phyloP scores from a whole-genome alignment of 176 grass and related monocot genomes.

The maize (Zea mays) region DNA sequence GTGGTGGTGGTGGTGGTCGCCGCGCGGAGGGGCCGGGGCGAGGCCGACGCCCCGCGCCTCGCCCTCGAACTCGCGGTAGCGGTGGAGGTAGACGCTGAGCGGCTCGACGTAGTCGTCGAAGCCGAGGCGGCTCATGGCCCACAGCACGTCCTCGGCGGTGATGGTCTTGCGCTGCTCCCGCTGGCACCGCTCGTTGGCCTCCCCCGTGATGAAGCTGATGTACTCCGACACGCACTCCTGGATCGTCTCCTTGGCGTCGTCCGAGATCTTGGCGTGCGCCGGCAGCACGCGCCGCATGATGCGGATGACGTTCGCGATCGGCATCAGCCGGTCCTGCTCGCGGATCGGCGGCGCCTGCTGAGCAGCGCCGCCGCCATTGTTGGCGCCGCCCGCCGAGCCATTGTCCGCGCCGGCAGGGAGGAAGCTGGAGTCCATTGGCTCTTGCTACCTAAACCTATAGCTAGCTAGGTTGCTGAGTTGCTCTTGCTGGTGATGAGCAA shows the following conservation, averaged over 20 bases:
- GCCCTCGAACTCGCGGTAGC: constrained; percentile 67
- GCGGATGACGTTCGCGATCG: constrained; percentile 77
- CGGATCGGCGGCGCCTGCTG: constrained; percentile 28
- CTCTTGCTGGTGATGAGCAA: no score
- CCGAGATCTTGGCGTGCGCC: constrained; percentile 65
- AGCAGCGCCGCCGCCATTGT: neutral
- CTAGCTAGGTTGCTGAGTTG: constrained; percentile 43
- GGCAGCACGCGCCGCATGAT: constrained; percentile 80
- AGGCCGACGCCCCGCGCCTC: constrained; percentile 43
- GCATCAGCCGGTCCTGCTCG: constrained; percentile 85
- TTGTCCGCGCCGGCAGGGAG: neutral
- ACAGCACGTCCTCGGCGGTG: constrained; percentile 82
- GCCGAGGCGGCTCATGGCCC: constrained; percentile 74
- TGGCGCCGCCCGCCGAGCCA: neutral
- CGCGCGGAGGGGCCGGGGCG: neutral
- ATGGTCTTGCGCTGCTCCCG: constrained; percentile 72
- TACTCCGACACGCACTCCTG: constrained; percentile 88
- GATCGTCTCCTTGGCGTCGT: constrained; percentile 73
- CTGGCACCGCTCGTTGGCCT: constrained; percentile 88
- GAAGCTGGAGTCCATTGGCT: constrained; percentile 43
- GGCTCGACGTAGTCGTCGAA: constrained; percentile 78
- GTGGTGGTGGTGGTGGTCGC: constrained; percentile 12
- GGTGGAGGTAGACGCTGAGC: constrained; percentile 64
- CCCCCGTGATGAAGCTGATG: constrained; percentile 87
- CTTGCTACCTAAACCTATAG: neutral